Conservation (phyloP, 441 rosid species). For the Adansonia grandidieri region DNA sequence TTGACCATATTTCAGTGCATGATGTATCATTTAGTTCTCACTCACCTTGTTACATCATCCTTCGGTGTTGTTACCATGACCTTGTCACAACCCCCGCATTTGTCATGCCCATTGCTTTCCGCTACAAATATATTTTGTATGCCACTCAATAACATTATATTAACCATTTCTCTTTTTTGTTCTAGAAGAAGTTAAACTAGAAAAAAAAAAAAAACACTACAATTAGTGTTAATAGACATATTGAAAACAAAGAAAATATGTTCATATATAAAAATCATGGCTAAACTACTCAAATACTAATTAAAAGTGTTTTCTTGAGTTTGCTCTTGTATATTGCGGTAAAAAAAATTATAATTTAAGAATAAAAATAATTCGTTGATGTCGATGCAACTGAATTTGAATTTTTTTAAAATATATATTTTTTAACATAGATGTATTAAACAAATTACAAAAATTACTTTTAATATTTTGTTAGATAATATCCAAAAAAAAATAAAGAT, state of each 20-base stretch:
- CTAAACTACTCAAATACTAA: not conserved
- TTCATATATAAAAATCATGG: not conserved
- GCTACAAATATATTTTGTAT: not conserved
- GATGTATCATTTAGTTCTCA: not conserved
- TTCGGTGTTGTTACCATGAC: not conserved
- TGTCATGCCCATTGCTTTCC: not conserved
- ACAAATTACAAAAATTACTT: not conserved
- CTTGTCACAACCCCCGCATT: not conserved
- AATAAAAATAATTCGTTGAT: too few relatives aligned
- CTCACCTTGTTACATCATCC: not conserved
- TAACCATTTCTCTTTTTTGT: not conserved
- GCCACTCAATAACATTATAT: too few relatives aligned
- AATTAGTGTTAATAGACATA: not conserved
- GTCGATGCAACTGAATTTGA: too few relatives aligned
- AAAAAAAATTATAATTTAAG: too few relatives aligned
- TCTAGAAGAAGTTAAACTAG: not conserved
- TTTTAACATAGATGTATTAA: not conserved
- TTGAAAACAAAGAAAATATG: not conserved
- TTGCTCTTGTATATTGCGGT: too few relatives aligned
- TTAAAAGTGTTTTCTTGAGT: not conserved
- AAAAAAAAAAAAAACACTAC: not conserved
- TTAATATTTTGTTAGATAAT: not conserved
- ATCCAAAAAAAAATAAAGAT: not conserved
- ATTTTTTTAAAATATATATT: too few relatives aligned
- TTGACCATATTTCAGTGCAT: not conserved